phyloP scores from a whole-genome alignment of 257 asterid species.

The Euphrasia confusa region DNA sequence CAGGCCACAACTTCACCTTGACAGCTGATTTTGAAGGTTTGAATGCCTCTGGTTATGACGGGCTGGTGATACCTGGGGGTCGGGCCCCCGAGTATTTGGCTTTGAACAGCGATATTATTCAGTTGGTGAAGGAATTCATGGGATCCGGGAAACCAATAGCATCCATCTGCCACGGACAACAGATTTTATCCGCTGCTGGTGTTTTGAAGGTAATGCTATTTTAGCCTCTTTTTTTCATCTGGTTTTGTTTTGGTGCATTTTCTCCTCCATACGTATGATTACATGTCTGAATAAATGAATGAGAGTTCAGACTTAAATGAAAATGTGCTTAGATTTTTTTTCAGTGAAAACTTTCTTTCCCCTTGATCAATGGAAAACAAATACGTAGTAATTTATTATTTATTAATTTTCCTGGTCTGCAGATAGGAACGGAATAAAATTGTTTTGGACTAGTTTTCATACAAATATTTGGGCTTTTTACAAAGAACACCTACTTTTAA shows the following conservation, averaged over 20 bases:
- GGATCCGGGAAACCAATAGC: constrained; percentile 85
- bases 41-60: constrained; percentile 70
- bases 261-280: not conserved
- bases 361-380: not conserved
- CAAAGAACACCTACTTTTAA: no score
- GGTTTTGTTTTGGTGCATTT: not conserved
- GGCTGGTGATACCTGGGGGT: constrained; percentile 93
- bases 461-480: no score
- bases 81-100: constrained; percentile 98
- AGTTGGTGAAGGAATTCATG: constrained; percentile 68
- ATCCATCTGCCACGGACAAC: constrained; percentile 97
- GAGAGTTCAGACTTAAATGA: not conserved
- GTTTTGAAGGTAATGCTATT: constrained; percentile 59
- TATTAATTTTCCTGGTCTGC: not conserved
- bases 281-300: not conserved
- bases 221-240: not conserved
- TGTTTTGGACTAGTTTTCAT: not conserved
- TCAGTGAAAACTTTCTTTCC: not conserved
- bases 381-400: no score
- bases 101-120: constrained; percentile 53
- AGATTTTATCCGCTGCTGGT: constrained; percentile 92
- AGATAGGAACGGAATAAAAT: not conserved
- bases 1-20: constrained; percentile 82
- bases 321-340: not conserved
- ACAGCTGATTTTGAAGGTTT: constrained; percentile 56